Evolutionary conservation across 164 flowering plant genomes (phyloP).

Genomic region (Chimonanthus salicifolius): DNA sequence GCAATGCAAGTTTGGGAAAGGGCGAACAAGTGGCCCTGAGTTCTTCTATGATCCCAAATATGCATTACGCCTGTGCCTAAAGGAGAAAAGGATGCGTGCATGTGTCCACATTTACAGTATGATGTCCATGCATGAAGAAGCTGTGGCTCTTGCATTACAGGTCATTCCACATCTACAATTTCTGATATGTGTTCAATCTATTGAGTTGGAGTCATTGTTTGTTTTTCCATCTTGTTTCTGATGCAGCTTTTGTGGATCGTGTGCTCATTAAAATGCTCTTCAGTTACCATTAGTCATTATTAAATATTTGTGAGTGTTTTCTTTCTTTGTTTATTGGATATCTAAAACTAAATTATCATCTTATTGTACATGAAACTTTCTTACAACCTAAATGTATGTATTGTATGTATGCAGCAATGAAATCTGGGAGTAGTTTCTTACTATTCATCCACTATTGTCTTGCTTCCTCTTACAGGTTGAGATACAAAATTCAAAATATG

Average conservation of each 20-base stretch:
- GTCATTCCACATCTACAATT: conserved; percentile 22
- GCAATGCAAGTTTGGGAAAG: conserved; percentile 95
- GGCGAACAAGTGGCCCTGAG: conserved; percentile 71
- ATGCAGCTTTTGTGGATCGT: background rate
- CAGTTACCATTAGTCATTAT: no score
- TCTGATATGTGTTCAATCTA: background rate
- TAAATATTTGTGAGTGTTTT: no score
- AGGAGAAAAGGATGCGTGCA: conserved; percentile 92
- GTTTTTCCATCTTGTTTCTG: background rate
- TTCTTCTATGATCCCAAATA: conserved; percentile 98
- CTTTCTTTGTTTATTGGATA: no score
- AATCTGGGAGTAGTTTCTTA: no score
- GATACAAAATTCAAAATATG: no score
- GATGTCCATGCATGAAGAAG: conserved; percentile 99
- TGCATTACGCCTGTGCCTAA: conserved; percentile 93
- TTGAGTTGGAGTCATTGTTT: background rate
- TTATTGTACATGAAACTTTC: no score
- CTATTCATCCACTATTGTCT: no score
- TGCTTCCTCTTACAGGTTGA: no score
- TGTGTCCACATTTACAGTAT: conserved; percentile 98
- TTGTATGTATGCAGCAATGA: no score
- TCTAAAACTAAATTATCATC: no score
- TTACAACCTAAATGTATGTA: no score
- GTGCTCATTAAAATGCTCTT: background rate
- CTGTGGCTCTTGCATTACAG: conserved; percentile 96